Evolutionary conservation across 2,329 filamentous ascomycete species (phyloP).

Genomic region (Pleurostoma richardsiae): DNA sequence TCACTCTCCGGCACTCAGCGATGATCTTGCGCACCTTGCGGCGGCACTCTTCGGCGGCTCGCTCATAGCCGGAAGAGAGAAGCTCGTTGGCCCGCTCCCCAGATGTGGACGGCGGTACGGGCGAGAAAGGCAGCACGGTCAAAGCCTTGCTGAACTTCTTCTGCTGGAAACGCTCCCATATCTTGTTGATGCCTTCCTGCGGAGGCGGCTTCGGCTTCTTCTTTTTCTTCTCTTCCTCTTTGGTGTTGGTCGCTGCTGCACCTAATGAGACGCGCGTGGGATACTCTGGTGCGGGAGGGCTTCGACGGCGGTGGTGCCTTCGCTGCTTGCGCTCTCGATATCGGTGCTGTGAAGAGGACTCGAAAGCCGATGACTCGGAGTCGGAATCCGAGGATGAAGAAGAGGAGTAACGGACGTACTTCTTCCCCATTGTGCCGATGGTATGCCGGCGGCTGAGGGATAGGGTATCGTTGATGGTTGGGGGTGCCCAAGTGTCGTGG

Average conservation of each 20-base stretch:
- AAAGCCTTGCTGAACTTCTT: slow-evolving; percentile 62
- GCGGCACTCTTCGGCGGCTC: slow-evolving; percentile 58
- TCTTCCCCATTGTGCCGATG: slow-evolving; percentile 3
- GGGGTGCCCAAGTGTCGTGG: too few relatives aligned
- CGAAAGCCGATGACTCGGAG: background rate
- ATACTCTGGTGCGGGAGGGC: background rate
- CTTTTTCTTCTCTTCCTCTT: slow-evolving; percentile 47
- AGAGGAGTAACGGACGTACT: background rate
- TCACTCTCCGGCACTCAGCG: slow-evolving; percentile 64
- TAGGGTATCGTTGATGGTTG: too few relatives aligned
- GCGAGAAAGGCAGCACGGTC: slow-evolving; percentile 59
- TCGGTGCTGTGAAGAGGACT: background rate
- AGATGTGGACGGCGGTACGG: slow-evolving; percentile 45
- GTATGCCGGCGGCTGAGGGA: too few relatives aligned
- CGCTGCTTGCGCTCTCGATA: slow-evolving; percentile 2
- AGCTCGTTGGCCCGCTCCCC: slow-evolving; percentile 54
- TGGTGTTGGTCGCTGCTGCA: slow-evolving; percentile 17
- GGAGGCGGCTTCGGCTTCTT: slow-evolving; percentile 55
- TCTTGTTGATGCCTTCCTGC: slow-evolving; percentile 61
- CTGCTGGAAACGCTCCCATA: slow-evolving; percentile 58
- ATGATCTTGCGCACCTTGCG: slow-evolving; percentile 58
- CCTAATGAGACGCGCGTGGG: slow-evolving; percentile 1
- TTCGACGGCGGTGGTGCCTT: background rate
- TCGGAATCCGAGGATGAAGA: slow-evolving; percentile 6
- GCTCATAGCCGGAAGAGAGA: slow-evolving; percentile 54